Evolutionary conservation across 306 rosid genomes (phyloP).

Genomic region (Glycine latifolia): DNA sequence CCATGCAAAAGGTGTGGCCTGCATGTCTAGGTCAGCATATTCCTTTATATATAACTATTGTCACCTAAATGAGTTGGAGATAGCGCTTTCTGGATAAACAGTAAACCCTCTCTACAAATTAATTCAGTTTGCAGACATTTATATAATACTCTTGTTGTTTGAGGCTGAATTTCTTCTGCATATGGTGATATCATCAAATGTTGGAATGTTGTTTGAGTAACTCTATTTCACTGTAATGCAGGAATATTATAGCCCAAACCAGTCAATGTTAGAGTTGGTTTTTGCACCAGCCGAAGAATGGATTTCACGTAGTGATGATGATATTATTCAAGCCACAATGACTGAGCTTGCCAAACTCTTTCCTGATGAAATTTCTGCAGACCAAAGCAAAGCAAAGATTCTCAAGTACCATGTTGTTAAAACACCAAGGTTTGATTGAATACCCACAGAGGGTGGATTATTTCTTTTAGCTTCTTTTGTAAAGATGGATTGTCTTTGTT

Average conservation of each 20-base stretch:
- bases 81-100: conserved; percentile 12
- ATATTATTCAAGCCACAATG: conserved; percentile 94
- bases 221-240: conserved; percentile 50
- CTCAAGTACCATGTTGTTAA: conserved; percentile 91
- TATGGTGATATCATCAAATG: conserved; percentile 16
- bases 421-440: conserved; percentile 83
- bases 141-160: background rate
- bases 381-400: conserved; percentile 95
- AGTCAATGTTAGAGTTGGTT: conserved; percentile 96
- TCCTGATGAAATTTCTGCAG: conserved; percentile 92
- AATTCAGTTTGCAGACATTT: conserved; percentile 33
- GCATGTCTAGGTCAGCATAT: conserved; percentile 19
- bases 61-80: conserved; percentile 15
- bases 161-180: conserved; percentile 32
- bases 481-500: conserved; percentile 22
- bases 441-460: conserved; percentile 27
- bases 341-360: conserved; percentile 92
- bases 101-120: background rate
- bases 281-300: conserved; percentile 99
- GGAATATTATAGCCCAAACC: conserved; percentile 93
- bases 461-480: conserved; percentile 17
- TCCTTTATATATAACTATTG: background rate
- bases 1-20: conserved; percentile 26
- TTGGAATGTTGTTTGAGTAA: conserved; percentile 26
- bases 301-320: conserved; percentile 84